These are phyloP conservation scores for Astragalus membranaceus DNA, from an alignment of 306 rosid species.

Conservation along the genomic window DNA sequence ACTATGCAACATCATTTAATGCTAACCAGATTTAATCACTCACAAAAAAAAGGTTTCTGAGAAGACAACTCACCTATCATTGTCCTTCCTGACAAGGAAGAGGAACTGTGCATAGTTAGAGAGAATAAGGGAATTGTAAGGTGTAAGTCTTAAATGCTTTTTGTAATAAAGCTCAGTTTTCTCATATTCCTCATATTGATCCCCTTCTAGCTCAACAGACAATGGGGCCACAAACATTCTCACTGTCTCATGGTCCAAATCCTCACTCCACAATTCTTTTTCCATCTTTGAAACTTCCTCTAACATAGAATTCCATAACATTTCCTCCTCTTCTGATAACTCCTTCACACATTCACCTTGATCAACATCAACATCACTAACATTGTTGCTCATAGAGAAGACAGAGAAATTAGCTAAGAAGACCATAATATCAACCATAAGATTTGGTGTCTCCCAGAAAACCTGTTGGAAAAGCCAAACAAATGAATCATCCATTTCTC, in stretches of 20 bases:
- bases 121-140: slow-evolving; percentile 60
- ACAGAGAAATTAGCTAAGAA: slow-evolving; percentile 56
- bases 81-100: slow-evolving; percentile 52
- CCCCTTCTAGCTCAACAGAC: slow-evolving; percentile 50
- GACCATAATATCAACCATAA: slow-evolving; percentile 60
- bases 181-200: slow-evolving; percentile 40
- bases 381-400: slow-evolving; percentile 39
- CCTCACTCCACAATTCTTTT: slow-evolving; percentile 23
- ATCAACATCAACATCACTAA: background rate
- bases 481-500: slow-evolving; percentile 62
- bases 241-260: slow-evolving; percentile 35
- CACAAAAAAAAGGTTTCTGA: background rate
- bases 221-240: slow-evolving; percentile 41
- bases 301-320: slow-evolving; percentile 48
- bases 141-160: slow-evolving; percentile 32
- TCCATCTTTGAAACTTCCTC: slow-evolving; percentile 51
- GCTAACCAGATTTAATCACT: background rate
- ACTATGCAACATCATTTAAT: background rate
- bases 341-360: slow-evolving; percentile 17
- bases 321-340: slow-evolving; percentile 39
- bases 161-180: slow-evolving; percentile 56
- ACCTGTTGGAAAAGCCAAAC: slow-evolving; percentile 76
- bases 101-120: slow-evolving; percentile 84
- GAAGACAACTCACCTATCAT: slow-evolving; percentile 48
- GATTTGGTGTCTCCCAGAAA: slow-evolving; percentile 55